Percentiles rank a stretch among this genome's conserved stretches.
Conservation (phyloP, 169 alveolate species). For the Eimeria necatrix region DNA sequence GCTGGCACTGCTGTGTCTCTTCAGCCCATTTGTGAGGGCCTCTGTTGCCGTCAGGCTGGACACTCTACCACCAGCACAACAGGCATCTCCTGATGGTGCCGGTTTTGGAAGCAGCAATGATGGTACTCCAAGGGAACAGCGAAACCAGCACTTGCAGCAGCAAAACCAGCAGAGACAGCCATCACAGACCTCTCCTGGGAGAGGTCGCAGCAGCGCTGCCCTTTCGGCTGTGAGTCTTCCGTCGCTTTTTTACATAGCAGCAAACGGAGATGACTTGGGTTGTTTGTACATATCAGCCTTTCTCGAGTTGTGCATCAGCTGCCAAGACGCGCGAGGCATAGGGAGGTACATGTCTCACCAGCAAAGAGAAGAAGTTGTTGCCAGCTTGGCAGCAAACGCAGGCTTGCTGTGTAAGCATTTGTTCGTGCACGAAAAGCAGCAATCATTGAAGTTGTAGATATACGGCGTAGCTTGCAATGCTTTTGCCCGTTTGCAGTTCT, state of each 20-base stretch:
- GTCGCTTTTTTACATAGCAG: conserved; percentile 33
- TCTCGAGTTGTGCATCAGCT: conserved; percentile 47
- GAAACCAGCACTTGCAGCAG: conserved; percentile 21
- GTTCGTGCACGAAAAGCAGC: not conserved
- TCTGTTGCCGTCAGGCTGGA: not conserved
- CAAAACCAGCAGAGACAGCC: conserved; percentile 52
- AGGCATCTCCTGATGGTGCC: conserved; percentile 2
- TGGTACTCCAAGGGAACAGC: not conserved
- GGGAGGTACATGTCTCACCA: conserved; percentile 1
- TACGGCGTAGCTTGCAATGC: not conserved
- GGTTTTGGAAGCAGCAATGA: not conserved
- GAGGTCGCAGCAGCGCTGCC: conserved; percentile 72
- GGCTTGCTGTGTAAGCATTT: conserved; percentile 18
- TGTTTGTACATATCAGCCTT: conserved; percentile 43
- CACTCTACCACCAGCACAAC: conserved; percentile 23
- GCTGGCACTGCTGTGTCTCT: conserved; percentile 46
- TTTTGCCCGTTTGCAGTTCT: not conserved
- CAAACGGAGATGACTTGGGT: conserved; percentile 11
- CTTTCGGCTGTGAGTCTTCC: conserved; percentile 33
- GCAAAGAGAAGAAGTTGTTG: conserved; percentile 20
- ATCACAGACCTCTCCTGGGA: conserved; percentile 18
- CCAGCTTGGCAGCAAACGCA: conserved; percentile 1
- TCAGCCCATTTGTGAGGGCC: not conserved
- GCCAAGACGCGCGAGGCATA: not conserved
- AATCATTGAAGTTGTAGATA: not conserved